Evolutionary conservation across 176 grass and related monocot genomes (phyloP).

Genomic region (Hsuehochloa calcarea): DNA sequence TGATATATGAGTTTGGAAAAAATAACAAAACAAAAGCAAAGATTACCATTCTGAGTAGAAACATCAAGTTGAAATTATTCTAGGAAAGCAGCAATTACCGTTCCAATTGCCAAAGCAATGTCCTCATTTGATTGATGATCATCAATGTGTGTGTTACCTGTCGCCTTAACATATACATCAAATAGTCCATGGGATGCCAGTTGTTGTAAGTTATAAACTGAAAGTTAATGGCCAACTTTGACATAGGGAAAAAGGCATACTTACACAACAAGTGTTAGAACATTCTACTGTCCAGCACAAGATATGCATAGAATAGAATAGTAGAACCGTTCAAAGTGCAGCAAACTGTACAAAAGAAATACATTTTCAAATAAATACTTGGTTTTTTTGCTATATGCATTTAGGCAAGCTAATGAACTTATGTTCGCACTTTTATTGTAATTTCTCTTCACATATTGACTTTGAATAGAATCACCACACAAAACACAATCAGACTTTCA

Average conservation of each 20-base stretch:
- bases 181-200: conserved; percentile 91
- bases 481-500: too few relatives aligned
- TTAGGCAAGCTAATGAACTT: not conserved
- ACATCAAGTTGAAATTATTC: not conserved
- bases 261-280: not conserved
- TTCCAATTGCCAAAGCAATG: conserved; percentile 93
- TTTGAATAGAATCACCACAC: too few relatives aligned
- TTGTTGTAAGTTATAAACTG: conserved; percentile 60
- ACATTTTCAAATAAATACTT: not conserved
- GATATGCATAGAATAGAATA: not conserved
- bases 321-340: not conserved
- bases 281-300: not conserved
- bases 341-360: conserved; percentile 1
- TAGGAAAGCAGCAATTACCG: conserved; percentile 56
- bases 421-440: not conserved
- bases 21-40: conserved; percentile 1
- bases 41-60: not conserved
- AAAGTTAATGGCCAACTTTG: conserved; percentile 30
- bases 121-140: conserved; percentile 99
- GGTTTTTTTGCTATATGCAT: not conserved
- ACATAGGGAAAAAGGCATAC: not conserved
- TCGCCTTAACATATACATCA: conserved; percentile 76
- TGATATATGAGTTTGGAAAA: not conserved
- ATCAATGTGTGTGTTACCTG: conserved; percentile 92
- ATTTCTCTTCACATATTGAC: not conserved